Base-by-base conservation (phyloP, 306 rosid genomes). In the Ziziphus jujuba region DNA sequence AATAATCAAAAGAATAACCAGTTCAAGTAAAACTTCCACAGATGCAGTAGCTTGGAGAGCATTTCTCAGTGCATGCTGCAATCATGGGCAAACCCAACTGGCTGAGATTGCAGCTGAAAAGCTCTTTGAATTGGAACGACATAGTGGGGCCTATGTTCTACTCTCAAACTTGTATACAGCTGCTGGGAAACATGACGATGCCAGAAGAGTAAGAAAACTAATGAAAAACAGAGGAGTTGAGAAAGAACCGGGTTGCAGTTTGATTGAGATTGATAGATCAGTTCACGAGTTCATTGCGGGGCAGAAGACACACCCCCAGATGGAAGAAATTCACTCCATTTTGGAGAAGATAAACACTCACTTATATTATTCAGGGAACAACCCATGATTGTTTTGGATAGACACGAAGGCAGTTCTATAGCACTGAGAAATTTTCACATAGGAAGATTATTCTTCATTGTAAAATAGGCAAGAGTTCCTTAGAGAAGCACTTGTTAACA, bases 31-130 rank as follows among this genome's bases (percentile, higher is more conserved):
- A 36, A 66, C 59, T 44, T 77, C 82, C 17, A 81, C 82, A 69
- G 87, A 82, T 53, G 84, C 86, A 63, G 72, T 79, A 63, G 89
- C 91, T 75, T 88, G 96, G 97, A 82, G 93, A 56, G 91, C 97
- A 36, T 88, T 88, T 81, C 73, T 91, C 20, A 84, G 89, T 70
- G 90, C 90, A 43, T 84, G 97, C 53, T 86, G 86, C 60, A 88
- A 79, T 22, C 84, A 82, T 36, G 91, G 92, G 69, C 78, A 84
- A 72, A 72, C 78, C 63, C 79, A 75, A 59, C 56, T 84, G 20
- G 92, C 92, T 5, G 85, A 82, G 83, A 31, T 66, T 28, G 89
- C 87, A 13, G 88, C 87, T 54, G 77, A 79, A 59, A 79, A 80
- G 55, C 84, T 86, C 33, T 58, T 81, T 50, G 56, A 2, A 70